These are phyloP conservation scores for Harringtonia aguacate DNA, from an alignment of 2,329 filamentous ascomycete species.

Conservation along the genomic window DNA sequence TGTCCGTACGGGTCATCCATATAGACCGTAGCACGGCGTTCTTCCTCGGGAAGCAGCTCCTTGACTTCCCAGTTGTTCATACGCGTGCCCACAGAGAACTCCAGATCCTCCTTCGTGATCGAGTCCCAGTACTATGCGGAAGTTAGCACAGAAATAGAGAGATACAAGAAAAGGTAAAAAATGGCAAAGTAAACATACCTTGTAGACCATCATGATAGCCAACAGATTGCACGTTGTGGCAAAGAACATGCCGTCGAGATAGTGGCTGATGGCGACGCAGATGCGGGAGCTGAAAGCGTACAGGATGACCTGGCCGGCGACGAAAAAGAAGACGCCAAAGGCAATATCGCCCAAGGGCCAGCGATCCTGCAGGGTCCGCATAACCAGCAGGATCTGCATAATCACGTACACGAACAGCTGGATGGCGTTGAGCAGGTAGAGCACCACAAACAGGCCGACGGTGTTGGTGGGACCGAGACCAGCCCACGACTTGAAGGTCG, in stretches of 20 bases:
- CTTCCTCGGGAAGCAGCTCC: conserved; percentile 73
- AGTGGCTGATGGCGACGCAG: conserved; percentile 78
- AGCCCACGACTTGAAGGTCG: conserved; percentile 88
- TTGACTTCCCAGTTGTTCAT: conserved; percentile 99
- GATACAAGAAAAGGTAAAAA: not conserved
- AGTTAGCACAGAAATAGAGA: not conserved
- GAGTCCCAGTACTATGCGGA: conserved; percentile 88
- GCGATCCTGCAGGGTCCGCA: conserved; percentile 83
- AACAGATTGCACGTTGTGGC: conserved; percentile 88
- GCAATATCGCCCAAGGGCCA: conserved; percentile 90
- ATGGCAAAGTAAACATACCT: conserved; percentile 42
- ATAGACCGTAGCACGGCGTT: conserved; percentile 64
- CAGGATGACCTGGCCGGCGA: conserved; percentile 82
- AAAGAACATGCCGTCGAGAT: conserved; percentile 89
- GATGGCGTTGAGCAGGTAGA: conserved; percentile 85
- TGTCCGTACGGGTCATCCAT: conserved; percentile 55
- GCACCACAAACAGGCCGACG: conserved; percentile 76
- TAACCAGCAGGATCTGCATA: conserved; percentile 81
- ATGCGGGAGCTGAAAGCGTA: conserved; percentile 83
- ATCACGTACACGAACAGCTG: conserved; percentile 76
- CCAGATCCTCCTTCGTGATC: conserved; percentile 94
- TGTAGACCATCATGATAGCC: conserved; percentile 99
- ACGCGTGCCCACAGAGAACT: conserved; percentile 92
- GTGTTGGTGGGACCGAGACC: conserved; percentile 80
- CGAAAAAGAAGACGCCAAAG: conserved; percentile 85